These are phyloP conservation scores for Atkinsonella texensis DNA, from an alignment of 2,329 filamentous ascomycete species.

Conservation along the genomic window DNA sequence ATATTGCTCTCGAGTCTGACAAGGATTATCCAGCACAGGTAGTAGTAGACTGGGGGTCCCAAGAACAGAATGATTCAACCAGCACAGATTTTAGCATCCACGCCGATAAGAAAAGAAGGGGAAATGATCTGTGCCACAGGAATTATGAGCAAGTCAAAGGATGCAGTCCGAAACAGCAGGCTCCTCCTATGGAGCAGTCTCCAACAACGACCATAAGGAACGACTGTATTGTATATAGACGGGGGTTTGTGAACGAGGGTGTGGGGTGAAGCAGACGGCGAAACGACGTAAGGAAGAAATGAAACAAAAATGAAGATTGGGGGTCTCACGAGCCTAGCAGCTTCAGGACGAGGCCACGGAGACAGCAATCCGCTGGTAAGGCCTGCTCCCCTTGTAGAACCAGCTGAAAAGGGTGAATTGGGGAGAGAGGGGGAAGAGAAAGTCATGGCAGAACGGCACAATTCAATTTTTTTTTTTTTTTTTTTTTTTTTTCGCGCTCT, in stretches of 20 bases:
- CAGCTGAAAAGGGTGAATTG: constrained; percentile 1
- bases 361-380: not conserved
- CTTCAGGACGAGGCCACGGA: not conserved
- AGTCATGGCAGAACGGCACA: constrained; percentile 7
- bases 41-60: not conserved
- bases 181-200: constrained; percentile 7
- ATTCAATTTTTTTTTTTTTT: constrained; percentile 9
- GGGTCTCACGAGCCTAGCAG: not conserved
- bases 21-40: not conserved
- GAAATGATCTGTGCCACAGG: not conserved
- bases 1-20: not conserved
- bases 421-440: constrained; percentile 1
- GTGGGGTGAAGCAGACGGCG: not conserved
- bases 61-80: not conserved
- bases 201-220: constrained; percentile 3
- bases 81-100: constrained; percentile 3
- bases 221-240: not conserved
- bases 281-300: not conserved
- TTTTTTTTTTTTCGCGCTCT: constrained; percentile 5
- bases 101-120: not conserved
- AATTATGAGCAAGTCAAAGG: constrained; percentile 3
- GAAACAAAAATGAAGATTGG: not conserved
- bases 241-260: not conserved
- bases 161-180: not conserved
- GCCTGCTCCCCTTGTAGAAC: constrained; percentile 1